A percentile compares a stretch with the other conserved stretches of the same genome.
Conservation (phyloP, 768 basidiomycete species). For the Tricholoma sp. region DNA sequence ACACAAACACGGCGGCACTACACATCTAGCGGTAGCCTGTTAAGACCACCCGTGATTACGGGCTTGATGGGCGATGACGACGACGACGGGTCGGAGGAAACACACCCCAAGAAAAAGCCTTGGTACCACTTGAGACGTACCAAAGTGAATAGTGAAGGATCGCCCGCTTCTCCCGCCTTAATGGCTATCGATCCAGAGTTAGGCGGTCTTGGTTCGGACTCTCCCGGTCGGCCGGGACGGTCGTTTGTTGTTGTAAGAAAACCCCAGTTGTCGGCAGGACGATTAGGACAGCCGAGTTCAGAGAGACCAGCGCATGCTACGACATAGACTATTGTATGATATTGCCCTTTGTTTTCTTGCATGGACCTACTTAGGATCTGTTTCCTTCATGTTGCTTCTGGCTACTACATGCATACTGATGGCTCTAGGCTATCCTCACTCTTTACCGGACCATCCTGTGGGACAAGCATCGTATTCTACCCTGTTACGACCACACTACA, state of each 20-base stretch:
- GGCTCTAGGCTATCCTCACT: neutral
- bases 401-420: neutral
- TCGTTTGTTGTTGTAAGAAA: conserved; percentile 74
- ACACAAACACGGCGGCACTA: conserved; percentile 17
- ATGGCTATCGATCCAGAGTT: conserved; percentile 30
- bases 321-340: conserved; percentile 11
- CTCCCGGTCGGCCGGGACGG: conserved; percentile 35
- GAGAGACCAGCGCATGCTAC: conserved; percentile 10
- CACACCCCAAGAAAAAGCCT: conserved; percentile 55
- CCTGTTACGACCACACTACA: neutral
- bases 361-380: conserved; percentile 4
- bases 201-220: conserved; percentile 25
- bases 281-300: conserved; percentile 13
- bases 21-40: conserved; percentile 14
- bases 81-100: conserved; percentile 32
- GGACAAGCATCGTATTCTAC: neutral
- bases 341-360: conserved; percentile 2
- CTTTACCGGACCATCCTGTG: neutral
- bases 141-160: conserved; percentile 54
- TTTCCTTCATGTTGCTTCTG: neutral
- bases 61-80: conserved; percentile 28
- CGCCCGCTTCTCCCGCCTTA: conserved; percentile 20
- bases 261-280: conserved; percentile 35
- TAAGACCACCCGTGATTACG: conserved; percentile 16
- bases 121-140: conserved; percentile 64